These are phyloP conservation scores for Castanea sativa DNA, from an alignment of 306 rosid genomes.

Conservation along the genomic window DNA sequence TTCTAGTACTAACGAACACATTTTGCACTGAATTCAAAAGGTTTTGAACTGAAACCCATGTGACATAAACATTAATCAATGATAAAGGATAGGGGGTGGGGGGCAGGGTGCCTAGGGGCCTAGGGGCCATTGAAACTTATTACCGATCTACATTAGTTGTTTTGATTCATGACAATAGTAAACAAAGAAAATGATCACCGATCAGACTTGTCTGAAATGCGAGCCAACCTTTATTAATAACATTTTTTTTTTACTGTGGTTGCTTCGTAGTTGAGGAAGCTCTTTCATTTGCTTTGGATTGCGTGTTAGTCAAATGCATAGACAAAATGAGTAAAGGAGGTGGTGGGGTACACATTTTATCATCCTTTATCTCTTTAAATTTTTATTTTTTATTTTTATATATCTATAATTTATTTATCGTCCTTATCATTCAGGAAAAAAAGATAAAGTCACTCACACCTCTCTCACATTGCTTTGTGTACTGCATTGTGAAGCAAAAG, in stretches of 20 bases:
- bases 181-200: neutral
- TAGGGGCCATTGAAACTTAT: neutral
- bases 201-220: neutral
- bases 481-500: neutral
- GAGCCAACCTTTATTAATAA: neutral
- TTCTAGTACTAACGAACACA: no score
- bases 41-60: no score
- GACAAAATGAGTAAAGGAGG: slow-evolving; percentile 19
- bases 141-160: neutral
- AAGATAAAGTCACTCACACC: neutral
- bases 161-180: neutral
- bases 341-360: slow-evolving; percentile 14
- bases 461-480: neutral
- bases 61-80: no score
- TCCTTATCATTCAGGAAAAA: neutral
- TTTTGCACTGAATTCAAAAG: no score
- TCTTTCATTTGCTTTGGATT: slow-evolving; percentile 21
- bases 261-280: slow-evolving; percentile 29
- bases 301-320: slow-evolving; percentile 21
- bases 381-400: neutral
- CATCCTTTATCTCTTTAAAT: neutral
- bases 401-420: neutral
- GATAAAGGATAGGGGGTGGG: neutral
- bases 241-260: neutral
- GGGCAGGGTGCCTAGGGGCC: no score